Evolutionary conservation across 495 filamentous ascomycete genomes (phyloP).

Genomic region (Penicillium macrosclerotiorum): DNA sequence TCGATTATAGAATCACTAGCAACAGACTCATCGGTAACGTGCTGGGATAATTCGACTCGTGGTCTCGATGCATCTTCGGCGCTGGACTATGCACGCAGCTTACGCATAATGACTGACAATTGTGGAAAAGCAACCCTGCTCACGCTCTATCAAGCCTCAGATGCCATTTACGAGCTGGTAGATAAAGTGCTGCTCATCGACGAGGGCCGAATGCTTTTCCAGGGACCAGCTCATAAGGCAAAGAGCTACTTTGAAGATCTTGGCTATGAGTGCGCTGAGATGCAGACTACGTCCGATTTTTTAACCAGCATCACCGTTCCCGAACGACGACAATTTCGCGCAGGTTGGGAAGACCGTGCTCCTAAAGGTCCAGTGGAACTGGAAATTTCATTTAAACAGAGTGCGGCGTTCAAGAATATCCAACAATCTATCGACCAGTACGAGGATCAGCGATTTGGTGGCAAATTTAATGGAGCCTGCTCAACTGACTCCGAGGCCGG

Average conservation of each 20-base stretch:
- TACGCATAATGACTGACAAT: constrained; percentile 75
- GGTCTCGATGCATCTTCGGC: constrained; percentile 82
- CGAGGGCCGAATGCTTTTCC: constrained; percentile 74
- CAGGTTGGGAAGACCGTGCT: constrained; percentile 63
- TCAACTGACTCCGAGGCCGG: constrained; percentile 41
- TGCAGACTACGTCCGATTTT: constrained; percentile 82
- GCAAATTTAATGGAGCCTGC: constrained; percentile 28
- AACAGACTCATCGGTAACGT: constrained; percentile 69
- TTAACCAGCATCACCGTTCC: constrained; percentile 77
- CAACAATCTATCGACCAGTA: constrained; percentile 50
- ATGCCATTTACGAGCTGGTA: constrained; percentile 79
- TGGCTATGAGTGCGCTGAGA: constrained; percentile 71
- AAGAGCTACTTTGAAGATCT: constrained; percentile 76
- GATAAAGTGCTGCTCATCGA: constrained; percentile 86
- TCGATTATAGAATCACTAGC: constrained; percentile 57
- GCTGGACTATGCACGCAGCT: constrained; percentile 64
- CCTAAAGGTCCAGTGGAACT: constrained; percentile 71
- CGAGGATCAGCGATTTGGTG: constrained; percentile 35
- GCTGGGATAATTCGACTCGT: constrained; percentile 83
- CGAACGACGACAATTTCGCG: constrained; percentile 57
- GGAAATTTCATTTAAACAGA: constrained; percentile 53
- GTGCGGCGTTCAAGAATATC: constrained; percentile 43
- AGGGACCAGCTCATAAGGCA: constrained; percentile 68
- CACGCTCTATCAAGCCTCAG: constrained; percentile 77
- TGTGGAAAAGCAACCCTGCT: constrained; percentile 77